Percentiles rank a stretch among this genome's conserved stretches.
These are phyloP conservation scores for Eragrostis curvula DNA, from an alignment of 176 grass and related monocot species.

Conservation along the genomic window DNA sequence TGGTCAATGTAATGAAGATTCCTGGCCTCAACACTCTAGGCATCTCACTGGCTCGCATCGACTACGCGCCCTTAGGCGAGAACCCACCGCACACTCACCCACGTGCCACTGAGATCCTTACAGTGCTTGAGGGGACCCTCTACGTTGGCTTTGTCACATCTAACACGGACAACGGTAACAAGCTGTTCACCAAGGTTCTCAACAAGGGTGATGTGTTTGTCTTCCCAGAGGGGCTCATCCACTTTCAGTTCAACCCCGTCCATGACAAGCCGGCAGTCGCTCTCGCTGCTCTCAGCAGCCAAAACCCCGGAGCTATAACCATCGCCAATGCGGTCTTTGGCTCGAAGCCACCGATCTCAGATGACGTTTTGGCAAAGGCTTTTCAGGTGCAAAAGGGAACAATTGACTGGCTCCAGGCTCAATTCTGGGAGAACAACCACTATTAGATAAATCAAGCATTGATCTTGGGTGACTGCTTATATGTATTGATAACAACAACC, in stretches of 20 bases:
- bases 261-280: constrained; percentile 15
- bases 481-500: too few relatives aligned
- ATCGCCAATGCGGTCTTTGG: constrained; percentile 39
- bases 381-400: constrained; percentile 37
- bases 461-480: too few relatives aligned
- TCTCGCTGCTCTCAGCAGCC: constrained; percentile 16
- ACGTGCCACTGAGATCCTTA: background rate
- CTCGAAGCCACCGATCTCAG: constrained; percentile 41
- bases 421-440: constrained; percentile 25
- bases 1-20: too few relatives aligned
- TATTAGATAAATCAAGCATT: background rate
- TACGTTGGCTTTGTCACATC: background rate
- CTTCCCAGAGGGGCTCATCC: constrained; percentile 36
- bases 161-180: background rate
- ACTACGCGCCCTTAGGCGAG: too few relatives aligned
- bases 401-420: constrained; percentile 39
- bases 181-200: constrained; percentile 4
- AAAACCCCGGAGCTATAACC: constrained; percentile 32
- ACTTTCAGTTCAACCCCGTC: constrained; percentile 38
- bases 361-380: constrained; percentile 35
- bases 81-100: background rate
- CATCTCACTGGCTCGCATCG: too few relatives aligned
- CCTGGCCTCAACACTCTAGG: too few relatives aligned
- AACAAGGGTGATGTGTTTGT: constrained; percentile 51
- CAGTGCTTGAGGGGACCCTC: background rate